phyloP scores from a whole-genome alignment of 192 early-diverging fungal species.

The Glomus cerebriforme region DNA sequence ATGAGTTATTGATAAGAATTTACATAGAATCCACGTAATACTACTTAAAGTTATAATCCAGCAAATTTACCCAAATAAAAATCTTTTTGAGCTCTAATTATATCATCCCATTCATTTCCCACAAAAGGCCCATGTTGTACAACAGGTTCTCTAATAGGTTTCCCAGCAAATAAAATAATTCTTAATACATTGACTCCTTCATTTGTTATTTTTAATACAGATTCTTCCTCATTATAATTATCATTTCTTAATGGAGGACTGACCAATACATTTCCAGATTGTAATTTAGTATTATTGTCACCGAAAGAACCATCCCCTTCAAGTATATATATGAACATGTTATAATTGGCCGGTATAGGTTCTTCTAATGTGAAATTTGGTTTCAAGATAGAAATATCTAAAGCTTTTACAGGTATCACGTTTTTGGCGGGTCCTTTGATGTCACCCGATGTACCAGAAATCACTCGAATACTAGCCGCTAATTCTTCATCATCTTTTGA shows the following conservation, averaged over 20 bases:
- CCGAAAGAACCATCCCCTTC: slow-evolving; percentile 36
- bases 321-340: slow-evolving; percentile 38
- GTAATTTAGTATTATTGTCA: slow-evolving; percentile 27
- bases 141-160: slow-evolving; percentile 56
- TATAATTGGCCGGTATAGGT: slow-evolving; percentile 36
- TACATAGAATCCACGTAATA: too few species aligned
- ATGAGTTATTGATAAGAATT: too few species aligned
- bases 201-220: slow-evolving; percentile 35
- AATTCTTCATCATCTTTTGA: slow-evolving; percentile 4
- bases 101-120: slow-evolving; percentile 63
- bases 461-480: slow-evolving; percentile 33
- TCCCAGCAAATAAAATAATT: slow-evolving; percentile 48
- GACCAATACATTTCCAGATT: slow-evolving; percentile 24
- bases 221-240: slow-evolving; percentile 34
- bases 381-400: slow-evolving; percentile 36
- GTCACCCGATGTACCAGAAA: slow-evolving; percentile 41
- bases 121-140: slow-evolving; percentile 68
- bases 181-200: slow-evolving; percentile 37
- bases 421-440: slow-evolving; percentile 32
- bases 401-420: slow-evolving; percentile 38
- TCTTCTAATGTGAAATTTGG: slow-evolving; percentile 33
- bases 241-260: slow-evolving; percentile 30
- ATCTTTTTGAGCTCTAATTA: slow-evolving; percentile 29
- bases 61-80: slow-evolving; percentile 8
- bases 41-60: neutral